Evolutionary conservation across 371 early-diverging fungal species (phyloP).

Genomic region (Mucor circinelloides): DNA sequence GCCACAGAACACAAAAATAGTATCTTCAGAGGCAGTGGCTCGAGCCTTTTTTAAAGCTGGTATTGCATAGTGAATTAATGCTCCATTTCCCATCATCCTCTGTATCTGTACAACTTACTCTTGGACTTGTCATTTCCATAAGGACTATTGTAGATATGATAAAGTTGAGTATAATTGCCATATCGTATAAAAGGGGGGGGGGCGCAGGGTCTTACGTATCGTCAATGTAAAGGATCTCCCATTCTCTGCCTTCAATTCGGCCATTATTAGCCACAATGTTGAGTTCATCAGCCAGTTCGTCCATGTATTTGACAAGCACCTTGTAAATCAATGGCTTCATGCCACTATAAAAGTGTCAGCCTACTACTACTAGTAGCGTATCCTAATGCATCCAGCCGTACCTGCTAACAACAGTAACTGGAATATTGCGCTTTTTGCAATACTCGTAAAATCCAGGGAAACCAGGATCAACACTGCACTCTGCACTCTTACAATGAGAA

Average conservation of each 20-base stretch:
- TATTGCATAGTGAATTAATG: not conserved
- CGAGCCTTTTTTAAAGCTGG: conserved; percentile 38
- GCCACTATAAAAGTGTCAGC: conserved; percentile 34
- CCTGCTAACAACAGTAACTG: conserved; percentile 61
- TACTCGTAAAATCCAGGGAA: conserved; percentile 51
- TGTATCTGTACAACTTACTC: conserved; percentile 40
- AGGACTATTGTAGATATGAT: conserved; percentile 15
- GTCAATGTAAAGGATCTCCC: conserved; percentile 63
- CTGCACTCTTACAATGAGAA: conserved; percentile 1
- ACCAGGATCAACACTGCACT: conserved; percentile 52
- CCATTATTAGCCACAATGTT: conserved; percentile 54
- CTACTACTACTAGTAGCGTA: not conserved
- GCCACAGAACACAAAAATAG: conserved; percentile 62
- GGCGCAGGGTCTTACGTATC: conserved; percentile 41
- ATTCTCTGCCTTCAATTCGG: conserved; percentile 42
- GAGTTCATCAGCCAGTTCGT: conserved; percentile 41
- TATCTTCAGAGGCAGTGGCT: conserved; percentile 31
- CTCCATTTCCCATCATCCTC: too few relatives aligned
- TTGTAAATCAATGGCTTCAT: conserved; percentile 44
- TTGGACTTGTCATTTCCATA: conserved; percentile 64
- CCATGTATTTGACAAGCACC: conserved; percentile 48
- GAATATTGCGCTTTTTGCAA: conserved; percentile 40
- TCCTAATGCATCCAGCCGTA: not conserved
- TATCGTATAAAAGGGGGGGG: too few relatives aligned
- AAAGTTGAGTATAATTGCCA: not conserved